These are phyloP conservation scores for Colletotrichum sp. DNA, from an alignment of 2,329 filamentous ascomycete genomes.

Conservation along the genomic window DNA sequence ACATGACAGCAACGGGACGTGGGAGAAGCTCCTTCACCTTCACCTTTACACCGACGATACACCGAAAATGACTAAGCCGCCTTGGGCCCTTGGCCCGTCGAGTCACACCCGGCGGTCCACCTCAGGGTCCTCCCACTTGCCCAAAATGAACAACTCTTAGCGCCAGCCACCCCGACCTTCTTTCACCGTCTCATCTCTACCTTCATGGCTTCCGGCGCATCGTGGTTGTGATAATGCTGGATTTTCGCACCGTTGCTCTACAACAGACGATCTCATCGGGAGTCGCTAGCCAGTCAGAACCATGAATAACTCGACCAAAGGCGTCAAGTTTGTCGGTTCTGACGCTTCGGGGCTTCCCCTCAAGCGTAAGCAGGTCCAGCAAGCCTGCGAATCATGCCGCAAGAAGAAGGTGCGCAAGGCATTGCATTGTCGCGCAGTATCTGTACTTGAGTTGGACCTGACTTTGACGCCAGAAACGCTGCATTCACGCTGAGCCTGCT, in stretches of 20 bases:
- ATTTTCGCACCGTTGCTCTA: not conserved
- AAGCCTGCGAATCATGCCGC: slow-evolving; percentile 61
- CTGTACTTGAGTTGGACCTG: not conserved
- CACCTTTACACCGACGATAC: not conserved
- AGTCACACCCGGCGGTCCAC: slow-evolving; percentile 7
- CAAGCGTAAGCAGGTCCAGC: slow-evolving; percentile 64
- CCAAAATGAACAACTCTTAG: not conserved
- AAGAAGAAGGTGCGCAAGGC: slow-evolving; percentile 53
- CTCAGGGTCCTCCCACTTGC: not conserved
- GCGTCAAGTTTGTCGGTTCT: slow-evolving; percentile 63
- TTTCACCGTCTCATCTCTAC: slow-evolving; percentile 3
- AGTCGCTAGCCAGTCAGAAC: not conserved
- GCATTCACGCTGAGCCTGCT: slow-evolving; percentile 43
- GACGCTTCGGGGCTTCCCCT: slow-evolving; percentile 59
- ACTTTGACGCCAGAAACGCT: slow-evolving; percentile 42
- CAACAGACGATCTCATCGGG: not conserved
- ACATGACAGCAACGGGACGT: not conserved
- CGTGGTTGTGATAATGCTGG: slow-evolving; percentile 8
- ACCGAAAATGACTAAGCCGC: slow-evolving; percentile 18
- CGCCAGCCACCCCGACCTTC: not conserved
- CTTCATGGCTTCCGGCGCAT: not conserved
- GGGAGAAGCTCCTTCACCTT: not conserved
- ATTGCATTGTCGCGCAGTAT: not conserved
- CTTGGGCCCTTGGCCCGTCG: not conserved
- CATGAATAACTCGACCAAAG: slow-evolving; percentile 22